Conservation (phyloP, 2,329 filamentous ascomycete species). For the Aspergillus pseudonomiae region DNA sequence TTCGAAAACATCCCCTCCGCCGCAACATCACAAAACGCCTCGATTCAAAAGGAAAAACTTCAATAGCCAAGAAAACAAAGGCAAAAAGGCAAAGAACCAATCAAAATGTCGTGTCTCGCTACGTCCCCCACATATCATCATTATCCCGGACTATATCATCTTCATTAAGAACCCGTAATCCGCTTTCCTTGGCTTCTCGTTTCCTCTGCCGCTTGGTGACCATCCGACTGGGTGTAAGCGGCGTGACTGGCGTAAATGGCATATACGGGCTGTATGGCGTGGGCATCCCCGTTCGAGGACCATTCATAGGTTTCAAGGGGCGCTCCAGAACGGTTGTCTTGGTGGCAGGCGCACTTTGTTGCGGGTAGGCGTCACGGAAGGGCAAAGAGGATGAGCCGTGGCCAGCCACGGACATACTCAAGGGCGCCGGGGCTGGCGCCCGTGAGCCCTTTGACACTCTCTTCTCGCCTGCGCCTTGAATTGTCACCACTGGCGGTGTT, state of each 20-base stretch:
- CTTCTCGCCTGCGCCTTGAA: slow-evolving; percentile 42
- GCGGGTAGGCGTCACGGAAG: slow-evolving; percentile 48
- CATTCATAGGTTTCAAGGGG: slow-evolving; percentile 38
- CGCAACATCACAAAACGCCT: background rate
- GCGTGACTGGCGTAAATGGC: slow-evolving; percentile 54
- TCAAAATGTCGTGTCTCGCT: background rate
- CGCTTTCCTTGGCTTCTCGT: slow-evolving; percentile 45
- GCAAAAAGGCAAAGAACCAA: background rate
- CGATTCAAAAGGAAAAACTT: background rate
- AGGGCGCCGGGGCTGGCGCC: slow-evolving; percentile 33
- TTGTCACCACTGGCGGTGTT: slow-evolving; percentile 26
- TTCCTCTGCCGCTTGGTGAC: slow-evolving; percentile 49
- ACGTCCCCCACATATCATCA: slow-evolving; percentile 49
- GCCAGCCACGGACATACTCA: slow-evolving; percentile 33
- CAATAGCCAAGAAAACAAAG: background rate
- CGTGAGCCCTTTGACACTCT: slow-evolving; percentile 19
- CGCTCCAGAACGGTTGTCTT: slow-evolving; percentile 54
- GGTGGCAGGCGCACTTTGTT: slow-evolving; percentile 49
- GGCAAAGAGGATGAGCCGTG: slow-evolving; percentile 42
- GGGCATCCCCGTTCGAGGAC: slow-evolving; percentile 51
- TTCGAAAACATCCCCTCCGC: too few relatives aligned
- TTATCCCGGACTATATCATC: slow-evolving; percentile 52
- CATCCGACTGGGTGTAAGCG: slow-evolving; percentile 50
- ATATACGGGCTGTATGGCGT: slow-evolving; percentile 56
- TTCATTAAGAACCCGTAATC: slow-evolving; percentile 48